Conservation (phyloP, 345 rosid species). For the Clausena lansium region DNA sequence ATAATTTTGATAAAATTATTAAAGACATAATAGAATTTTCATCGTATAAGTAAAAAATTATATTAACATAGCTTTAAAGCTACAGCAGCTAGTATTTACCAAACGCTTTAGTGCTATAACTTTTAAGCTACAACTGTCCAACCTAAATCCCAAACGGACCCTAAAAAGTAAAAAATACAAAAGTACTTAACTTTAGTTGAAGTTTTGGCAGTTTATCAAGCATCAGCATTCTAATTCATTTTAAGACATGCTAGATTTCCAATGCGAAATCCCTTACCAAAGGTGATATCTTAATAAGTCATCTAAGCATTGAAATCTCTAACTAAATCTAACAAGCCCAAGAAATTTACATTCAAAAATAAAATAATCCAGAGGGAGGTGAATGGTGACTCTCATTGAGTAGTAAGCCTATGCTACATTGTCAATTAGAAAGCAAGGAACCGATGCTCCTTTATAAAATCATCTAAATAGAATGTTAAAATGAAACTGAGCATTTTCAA, state of each 20-base stretch:
- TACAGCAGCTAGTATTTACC: too few species aligned
- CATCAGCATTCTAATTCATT: not conserved
- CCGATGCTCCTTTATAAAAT: not conserved
- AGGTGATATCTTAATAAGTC: not conserved
- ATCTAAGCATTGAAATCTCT: not conserved
- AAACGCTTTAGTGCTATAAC: too few species aligned
- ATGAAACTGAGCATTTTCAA: conserved; percentile 15
- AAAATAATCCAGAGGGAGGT: too few species aligned
- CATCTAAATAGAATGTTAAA: not conserved
- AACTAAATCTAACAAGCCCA: not conserved
- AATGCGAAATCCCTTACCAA: not conserved
- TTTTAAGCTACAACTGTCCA: too few species aligned
- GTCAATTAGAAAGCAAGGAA: not conserved
- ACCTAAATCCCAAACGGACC: too few species aligned
- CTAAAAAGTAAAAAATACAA: too few species aligned
- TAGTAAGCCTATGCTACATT: not conserved
- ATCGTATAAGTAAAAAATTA: too few species aligned
- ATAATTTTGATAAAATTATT: too few species aligned
- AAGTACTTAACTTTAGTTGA: not conserved
- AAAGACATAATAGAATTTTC: too few species aligned
- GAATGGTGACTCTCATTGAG: too few species aligned
- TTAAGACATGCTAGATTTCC: not conserved
- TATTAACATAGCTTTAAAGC: too few species aligned
- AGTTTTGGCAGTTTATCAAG: not conserved
- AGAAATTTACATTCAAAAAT: not conserved